Conservation (phyloP, 495 filamentous ascomycete genomes). For the Neurospora sp. region DNA sequence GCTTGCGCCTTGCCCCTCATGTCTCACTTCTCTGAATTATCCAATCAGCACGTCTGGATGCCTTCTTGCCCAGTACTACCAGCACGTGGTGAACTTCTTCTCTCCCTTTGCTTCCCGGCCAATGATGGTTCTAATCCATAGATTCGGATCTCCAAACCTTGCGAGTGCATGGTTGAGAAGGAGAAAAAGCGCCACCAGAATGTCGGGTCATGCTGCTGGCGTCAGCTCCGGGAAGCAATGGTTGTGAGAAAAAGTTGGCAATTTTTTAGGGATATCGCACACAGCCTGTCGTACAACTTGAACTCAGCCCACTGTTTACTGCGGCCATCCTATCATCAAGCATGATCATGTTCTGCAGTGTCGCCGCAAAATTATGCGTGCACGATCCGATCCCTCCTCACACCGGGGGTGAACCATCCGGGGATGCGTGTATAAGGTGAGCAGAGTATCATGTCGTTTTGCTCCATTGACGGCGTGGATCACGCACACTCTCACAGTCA, state of each 20-base stretch:
- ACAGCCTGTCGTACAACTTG: neutral
- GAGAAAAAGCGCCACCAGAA: neutral
- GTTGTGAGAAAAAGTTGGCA: neutral
- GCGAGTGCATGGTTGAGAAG: neutral
- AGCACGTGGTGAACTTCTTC: neutral
- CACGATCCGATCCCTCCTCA: neutral
- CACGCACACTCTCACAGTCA: neutral
- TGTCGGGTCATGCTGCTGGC: neutral
- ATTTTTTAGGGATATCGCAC: neutral
- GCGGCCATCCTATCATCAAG: neutral
- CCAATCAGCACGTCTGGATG: neutral
- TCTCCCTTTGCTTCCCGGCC: neutral
- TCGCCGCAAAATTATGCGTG: neutral
- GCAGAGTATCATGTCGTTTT: neutral
- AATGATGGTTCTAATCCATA: neutral
- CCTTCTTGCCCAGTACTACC: neutral
- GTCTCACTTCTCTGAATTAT: neutral
- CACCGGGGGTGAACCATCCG: neutral
- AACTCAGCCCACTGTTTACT: neutral
- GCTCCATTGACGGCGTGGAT: neutral
- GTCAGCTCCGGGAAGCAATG: neutral
- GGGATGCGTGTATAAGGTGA: neutral
- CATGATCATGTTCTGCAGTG: neutral
- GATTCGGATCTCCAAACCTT: neutral
- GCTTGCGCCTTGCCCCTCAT: neutral